These are phyloP conservation scores for Trichoderma brevicompactum DNA, from an alignment of 2,329 filamentous ascomycete species.

Conservation along the genomic window DNA sequence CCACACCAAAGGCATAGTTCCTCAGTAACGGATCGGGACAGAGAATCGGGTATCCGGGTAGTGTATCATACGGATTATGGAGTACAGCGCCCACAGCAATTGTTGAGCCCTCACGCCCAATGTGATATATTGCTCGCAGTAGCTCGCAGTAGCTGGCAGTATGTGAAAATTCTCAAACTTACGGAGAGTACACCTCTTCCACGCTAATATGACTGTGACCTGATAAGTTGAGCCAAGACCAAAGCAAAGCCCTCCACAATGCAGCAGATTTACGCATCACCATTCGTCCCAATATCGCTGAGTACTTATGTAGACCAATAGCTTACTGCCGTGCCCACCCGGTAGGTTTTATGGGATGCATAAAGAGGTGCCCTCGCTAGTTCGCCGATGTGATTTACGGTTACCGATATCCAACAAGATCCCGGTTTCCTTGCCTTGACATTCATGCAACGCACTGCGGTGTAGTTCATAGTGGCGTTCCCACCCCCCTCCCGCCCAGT, in stretches of 20 bases:
- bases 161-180: not conserved
- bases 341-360: not conserved
- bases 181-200: not conserved
- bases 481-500: not conserved
- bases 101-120: not conserved
- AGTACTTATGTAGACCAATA: too few species aligned
- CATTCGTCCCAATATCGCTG: too few species aligned
- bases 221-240: not conserved
- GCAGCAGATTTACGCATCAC: too few species aligned
- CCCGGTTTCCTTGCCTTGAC: not conserved
- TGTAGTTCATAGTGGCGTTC: not conserved
- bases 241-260: too few species aligned
- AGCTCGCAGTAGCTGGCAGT: too few species aligned
- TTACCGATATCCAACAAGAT: not conserved
- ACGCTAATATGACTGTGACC: not conserved
- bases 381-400: not conserved
- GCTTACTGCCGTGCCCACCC: too few species aligned
- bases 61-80: too few species aligned
- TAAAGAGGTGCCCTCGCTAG: too few species aligned
- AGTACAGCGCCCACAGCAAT: not conserved
- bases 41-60: not conserved
- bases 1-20: not conserved
- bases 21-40: not conserved
- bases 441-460: slow-evolving; percentile 2
- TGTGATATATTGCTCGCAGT: not conserved